These are phyloP conservation scores for Lodderomyces beijingensis DNA, from an alignment of 1,139 yeast genomes.

Conservation along the genomic window DNA sequence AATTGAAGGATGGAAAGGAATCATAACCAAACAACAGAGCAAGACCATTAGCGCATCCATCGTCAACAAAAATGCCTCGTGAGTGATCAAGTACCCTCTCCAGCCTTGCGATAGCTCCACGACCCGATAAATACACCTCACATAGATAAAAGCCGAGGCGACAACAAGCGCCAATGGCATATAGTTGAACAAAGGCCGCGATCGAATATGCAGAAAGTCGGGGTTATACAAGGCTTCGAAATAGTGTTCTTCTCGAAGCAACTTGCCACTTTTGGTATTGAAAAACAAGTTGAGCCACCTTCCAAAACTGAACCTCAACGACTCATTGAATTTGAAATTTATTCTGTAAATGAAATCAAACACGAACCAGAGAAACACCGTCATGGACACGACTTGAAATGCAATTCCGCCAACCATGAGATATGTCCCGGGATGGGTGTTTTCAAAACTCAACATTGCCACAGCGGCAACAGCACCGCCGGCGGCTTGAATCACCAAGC, in stretches of 20 bases:
- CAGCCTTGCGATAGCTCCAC: constrained; percentile 31
- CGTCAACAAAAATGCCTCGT: constrained; percentile 24
- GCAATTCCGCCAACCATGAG: constrained; percentile 38
- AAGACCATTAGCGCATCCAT: constrained; percentile 26
- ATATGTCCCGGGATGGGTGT: constrained; percentile 24
- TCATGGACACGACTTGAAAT: constrained; percentile 36
- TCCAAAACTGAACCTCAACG: constrained; percentile 4
- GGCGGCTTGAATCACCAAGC: constrained; percentile 32
- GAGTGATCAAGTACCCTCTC: constrained; percentile 31
- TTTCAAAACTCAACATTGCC: constrained; percentile 15
- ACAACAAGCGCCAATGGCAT: constrained; percentile 21
- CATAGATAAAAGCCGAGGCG: constrained; percentile 22
- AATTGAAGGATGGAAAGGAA: constrained; percentile 25
- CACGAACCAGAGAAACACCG: constrained; percentile 25
- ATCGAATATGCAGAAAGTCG: constrained; percentile 14
- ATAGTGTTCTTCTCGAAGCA: constrained; percentile 9
- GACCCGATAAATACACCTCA: constrained; percentile 30
- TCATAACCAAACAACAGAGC: constrained; percentile 17
- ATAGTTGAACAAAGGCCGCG: constrained; percentile 17
- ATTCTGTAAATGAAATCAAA: constrained; percentile 24
- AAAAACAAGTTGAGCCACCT: constrained; percentile 18
- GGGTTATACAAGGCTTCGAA: constrained; percentile 20
- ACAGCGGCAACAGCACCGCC: constrained; percentile 37
- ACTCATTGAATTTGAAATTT: constrained; percentile 16
- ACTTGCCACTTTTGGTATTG: constrained; percentile 19